phyloP scores from a whole-genome alignment of 257 asterid genomes.

The Nicotiana knightiana region DNA sequence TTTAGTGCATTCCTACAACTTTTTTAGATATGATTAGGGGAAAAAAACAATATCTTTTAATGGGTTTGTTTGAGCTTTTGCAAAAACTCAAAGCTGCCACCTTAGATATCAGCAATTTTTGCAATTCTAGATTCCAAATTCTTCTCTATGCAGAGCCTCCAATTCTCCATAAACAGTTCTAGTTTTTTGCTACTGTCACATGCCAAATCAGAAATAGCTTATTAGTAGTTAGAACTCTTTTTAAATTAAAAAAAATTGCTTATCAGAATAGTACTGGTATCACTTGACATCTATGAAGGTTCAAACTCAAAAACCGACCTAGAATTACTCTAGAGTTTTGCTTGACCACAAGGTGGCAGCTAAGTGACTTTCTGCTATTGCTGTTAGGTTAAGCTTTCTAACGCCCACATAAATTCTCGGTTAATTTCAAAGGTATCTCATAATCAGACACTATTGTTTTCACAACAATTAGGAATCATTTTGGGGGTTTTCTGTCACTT shows the following conservation, averaged over 20 bases:
- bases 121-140: not conserved
- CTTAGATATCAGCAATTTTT: not conserved
- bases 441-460: not conserved
- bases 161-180: not conserved
- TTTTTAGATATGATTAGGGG: not conserved
- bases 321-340: not conserved
- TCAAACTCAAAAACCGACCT: not conserved
- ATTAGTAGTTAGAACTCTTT: not conserved
- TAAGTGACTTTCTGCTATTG: not conserved
- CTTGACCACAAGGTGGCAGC: not conserved
- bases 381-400: not conserved
- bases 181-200: not conserved
- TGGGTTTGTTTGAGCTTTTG: not conserved
- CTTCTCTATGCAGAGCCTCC: not conserved
- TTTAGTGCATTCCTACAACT: not conserved
- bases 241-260: not conserved
- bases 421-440: not conserved
- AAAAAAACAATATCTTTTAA: not conserved
- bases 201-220: not conserved
- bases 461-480: too few species aligned
- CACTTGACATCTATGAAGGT: not conserved
- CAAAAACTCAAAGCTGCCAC: not conserved
- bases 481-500: too few species aligned
- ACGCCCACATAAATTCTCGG: not conserved
- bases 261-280: not conserved